Evolutionary conservation across 805 yeast genomes (phyloP), one percentile per base, ranked within the genome.

Genomic region (Schwanniomyces sp.): DNA sequence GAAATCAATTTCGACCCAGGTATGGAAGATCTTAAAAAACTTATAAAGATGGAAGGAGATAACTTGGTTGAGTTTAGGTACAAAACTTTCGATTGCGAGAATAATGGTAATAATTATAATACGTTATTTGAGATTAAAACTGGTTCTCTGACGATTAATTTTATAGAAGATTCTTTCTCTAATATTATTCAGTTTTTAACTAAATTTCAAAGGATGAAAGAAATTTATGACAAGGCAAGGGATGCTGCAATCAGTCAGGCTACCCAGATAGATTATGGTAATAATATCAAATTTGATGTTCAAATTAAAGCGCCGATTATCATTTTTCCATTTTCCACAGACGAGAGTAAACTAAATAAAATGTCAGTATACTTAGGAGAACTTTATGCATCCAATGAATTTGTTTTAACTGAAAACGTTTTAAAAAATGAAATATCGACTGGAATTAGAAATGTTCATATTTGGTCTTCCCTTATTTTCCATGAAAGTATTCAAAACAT

Each of bases 241-340:
- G 89, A 86, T 57, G 88, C 91, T 9, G 96, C 98, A 0, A 79
- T 90, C 54, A 81, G 86, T 54, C 96, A 88, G 62, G 94, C 94
- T 0, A 81, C 73, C 39, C 83, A 82, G 52, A 74, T 84, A 38
- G 80, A 81, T 44, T 74, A 69, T 47, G 81, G 88, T 0, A 77
- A 71, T 41, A 79, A 75, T 53, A 82, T 91, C 67, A 82, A 84
- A 52, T 79, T 91, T 60, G 87, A 91, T 56, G 66, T 95, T 29
- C 65, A 80, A 14, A 74, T 94, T 12, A 78, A 81, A 44, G 89
- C 97, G 1, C 99, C 99, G 0, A 86, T 86, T 8, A 72, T 94
- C 32, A 81, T 86, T 2, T 90, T 91, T 58, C 96, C 98, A 45
- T 52, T 79, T 0, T 70, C 76, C 3, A 78, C 76, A 39, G 72